These are phyloP conservation scores for Paraphoma sp. DNA, from an alignment of 2,329 filamentous ascomycete species.

Conservation along the genomic window DNA sequence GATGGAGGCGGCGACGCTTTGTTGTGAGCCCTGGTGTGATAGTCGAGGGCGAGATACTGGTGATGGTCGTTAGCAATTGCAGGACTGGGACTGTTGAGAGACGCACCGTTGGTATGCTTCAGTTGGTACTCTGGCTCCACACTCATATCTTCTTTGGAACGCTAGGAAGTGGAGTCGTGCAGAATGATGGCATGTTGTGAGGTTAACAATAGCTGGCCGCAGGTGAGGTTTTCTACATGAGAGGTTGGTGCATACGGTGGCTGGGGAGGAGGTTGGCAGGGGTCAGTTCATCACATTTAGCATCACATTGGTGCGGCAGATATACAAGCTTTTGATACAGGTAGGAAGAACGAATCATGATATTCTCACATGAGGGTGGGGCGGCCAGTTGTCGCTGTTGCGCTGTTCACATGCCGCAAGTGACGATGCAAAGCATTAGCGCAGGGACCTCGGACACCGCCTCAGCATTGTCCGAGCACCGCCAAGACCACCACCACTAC, in stretches of 20 bases:
- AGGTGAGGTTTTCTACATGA: constrained; percentile 32
- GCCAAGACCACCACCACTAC: no score
- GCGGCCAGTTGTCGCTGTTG: not conserved
- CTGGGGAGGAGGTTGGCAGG: constrained; percentile 39
- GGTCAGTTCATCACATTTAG: constrained; percentile 27
- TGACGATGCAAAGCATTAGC: not conserved
- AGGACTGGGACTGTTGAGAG: constrained; percentile 1
- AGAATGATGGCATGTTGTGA: constrained; percentile 34
- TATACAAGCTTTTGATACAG: constrained; percentile 3
- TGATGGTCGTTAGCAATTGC: constrained; percentile 18
- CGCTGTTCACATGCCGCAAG: not conserved
- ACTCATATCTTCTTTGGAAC: constrained; percentile 44
- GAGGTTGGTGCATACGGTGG: constrained; percentile 35
- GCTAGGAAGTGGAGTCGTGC: constrained; percentile 37
- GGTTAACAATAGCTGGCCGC: constrained; percentile 14
- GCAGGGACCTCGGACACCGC: not conserved
- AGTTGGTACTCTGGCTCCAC: constrained; percentile 46
- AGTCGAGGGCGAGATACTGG: constrained; percentile 50
- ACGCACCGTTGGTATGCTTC: constrained; percentile 51
- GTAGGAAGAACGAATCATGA: not conserved
- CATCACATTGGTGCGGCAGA: constrained; percentile 33
- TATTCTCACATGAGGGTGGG: not conserved
- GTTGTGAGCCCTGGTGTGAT: constrained; percentile 51
- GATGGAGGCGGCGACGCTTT: constrained; percentile 56
- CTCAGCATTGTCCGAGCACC: no score